A percentile compares a stretch with the other conserved stretches of the same genome.
Conservation (phyloP, 805 yeast species). For the Hanseniaspora valbyensis region DNA sequence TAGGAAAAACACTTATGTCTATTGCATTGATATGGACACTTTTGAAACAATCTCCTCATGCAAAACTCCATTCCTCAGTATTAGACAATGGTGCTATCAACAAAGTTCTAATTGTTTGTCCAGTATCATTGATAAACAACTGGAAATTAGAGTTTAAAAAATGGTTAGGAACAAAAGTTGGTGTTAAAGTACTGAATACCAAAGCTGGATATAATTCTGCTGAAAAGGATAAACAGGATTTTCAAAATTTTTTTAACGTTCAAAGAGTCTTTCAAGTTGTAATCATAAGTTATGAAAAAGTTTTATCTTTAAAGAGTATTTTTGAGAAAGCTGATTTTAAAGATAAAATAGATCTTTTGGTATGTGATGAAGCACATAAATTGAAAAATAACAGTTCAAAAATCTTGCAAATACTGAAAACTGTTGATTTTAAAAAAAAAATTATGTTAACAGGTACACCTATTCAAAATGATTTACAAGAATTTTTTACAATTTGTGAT, state of each 20-base stretch:
- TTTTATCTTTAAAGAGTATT: conserved; percentile 31
- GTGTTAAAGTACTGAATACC: conserved; percentile 50
- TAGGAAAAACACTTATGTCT: conserved; percentile 81
- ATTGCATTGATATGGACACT: conserved; percentile 78
- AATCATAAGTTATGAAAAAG: conserved; percentile 79
- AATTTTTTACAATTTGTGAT: conserved; percentile 68
- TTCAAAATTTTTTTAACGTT: conserved; percentile 52
- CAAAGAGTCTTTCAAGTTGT: conserved; percentile 65
- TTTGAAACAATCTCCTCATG: conserved; percentile 49
- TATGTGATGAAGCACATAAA: conserved; percentile 95
- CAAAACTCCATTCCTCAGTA: conserved; percentile 28
- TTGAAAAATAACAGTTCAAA: conserved; percentile 67
- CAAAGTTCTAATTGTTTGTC: conserved; percentile 74
- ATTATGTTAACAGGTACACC: conserved; percentile 81
- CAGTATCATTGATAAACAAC: conserved; percentile 76
- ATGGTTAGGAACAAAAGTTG: conserved; percentile 69
- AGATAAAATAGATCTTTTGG: conserved; percentile 56
- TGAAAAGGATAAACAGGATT: conserved; percentile 44
- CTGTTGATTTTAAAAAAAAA: conserved; percentile 44
- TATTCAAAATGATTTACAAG: conserved; percentile 80
- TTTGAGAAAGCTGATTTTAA: conserved; percentile 26
- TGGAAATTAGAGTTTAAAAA: conserved; percentile 84
- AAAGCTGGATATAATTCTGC: conserved; percentile 29
- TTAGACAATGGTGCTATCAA: conserved; percentile 30
- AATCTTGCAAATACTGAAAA: conserved; percentile 50